A percentile compares a stretch with the other conserved stretches of the same genome.
phyloP scores from a whole-genome alignment of 306 rosid species.

The Trifolium repens region DNA sequence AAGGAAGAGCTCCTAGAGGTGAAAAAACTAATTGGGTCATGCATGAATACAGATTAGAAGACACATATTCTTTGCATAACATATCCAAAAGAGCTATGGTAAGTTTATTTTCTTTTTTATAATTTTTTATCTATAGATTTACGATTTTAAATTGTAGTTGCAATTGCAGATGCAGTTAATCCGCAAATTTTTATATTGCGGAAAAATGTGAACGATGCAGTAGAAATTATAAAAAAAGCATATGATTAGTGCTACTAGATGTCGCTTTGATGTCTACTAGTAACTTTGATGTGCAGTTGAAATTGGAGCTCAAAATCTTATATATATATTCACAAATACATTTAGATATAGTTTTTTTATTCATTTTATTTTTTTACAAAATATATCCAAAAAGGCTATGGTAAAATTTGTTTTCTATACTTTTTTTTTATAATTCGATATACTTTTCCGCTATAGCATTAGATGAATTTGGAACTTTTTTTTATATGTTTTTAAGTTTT shows the following conservation, averaged over 20 bases:
- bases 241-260: too few species aligned
- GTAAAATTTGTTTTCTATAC: conserved; percentile 39
- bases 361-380: neutral
- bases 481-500: neutral
- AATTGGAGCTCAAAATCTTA: too few species aligned
- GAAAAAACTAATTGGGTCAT: conserved; percentile 87
- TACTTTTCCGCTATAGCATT: neutral
- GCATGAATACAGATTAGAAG: conserved; percentile 85
- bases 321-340: too few species aligned
- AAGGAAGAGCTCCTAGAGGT: conserved; percentile 84
- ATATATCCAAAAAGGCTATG: conserved; percentile 51
- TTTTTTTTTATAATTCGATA: neutral
- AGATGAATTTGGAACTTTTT: neutral
- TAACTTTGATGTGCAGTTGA: too few species aligned
- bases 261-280: too few species aligned
- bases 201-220: too few species aligned
- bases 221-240: neutral
- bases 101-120: neutral
- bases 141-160: neutral
- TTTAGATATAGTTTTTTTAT: too few species aligned
- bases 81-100: conserved; percentile 61
- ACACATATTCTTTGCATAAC: conserved; percentile 43
- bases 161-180: too few species aligned
- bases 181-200: neutral
- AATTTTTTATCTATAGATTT: neutral